These are phyloP conservation scores for Cryptococcus amylolentus DNA, from an alignment of 1,284 basidiomycete genomes.

Conservation along the genomic window DNA sequence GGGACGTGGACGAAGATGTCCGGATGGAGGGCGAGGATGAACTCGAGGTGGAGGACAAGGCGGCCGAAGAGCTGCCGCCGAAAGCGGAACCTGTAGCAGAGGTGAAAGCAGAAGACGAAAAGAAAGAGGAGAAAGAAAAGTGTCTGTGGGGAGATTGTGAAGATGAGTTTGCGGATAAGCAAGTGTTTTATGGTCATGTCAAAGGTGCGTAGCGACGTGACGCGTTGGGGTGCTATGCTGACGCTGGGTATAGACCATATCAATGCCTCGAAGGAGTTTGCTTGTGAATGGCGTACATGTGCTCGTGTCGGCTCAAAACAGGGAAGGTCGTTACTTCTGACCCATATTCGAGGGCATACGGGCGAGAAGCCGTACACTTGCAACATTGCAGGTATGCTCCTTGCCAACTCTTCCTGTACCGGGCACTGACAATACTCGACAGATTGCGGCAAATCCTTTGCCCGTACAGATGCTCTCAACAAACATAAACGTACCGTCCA, in stretches of 20 bases:
- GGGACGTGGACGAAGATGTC: background rate
- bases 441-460: background rate
- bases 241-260: background rate
- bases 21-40: background rate
- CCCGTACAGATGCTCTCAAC: constrained; percentile 5
- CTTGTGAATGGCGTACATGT: constrained; percentile 4
- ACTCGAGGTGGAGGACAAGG: background rate
- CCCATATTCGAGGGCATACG: constrained; percentile 1
- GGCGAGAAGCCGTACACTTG: constrained; percentile 1
- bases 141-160: background rate
- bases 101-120: background rate
- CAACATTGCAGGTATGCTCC: background rate
- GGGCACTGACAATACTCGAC: too few species aligned
- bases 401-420: background rate
- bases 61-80: background rate
- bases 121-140: background rate
- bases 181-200: constrained; percentile 1
- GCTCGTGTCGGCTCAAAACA: background rate
- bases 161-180: background rate
- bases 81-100: background rate
- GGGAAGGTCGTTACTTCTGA: background rate
- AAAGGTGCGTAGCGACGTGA: background rate
- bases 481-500: constrained; percentile 4
- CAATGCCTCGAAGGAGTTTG: background rate
- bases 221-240: background rate